Evolutionary conservation across 139 green algal species (phyloP).

Genomic region (Haematococcus sp.): DNA sequence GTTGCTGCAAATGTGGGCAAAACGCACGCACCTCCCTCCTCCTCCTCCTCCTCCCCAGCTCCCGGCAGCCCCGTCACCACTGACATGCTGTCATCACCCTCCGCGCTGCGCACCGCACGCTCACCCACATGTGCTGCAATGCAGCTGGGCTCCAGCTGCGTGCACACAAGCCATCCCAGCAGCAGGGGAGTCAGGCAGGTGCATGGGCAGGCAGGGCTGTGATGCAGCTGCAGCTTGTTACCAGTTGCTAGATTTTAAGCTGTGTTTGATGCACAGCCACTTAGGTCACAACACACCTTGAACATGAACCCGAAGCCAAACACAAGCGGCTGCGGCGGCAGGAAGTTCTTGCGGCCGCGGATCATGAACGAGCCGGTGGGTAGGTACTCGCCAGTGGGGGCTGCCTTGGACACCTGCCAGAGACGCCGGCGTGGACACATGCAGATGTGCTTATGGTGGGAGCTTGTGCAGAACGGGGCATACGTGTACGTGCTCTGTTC

Average conservation of each 20-base stretch:
- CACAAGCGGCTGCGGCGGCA: conserved; percentile 87
- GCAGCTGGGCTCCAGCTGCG: conserved; percentile 74
- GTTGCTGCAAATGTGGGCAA: no score
- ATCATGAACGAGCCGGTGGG: conserved; percentile 92
- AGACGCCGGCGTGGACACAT: not conserved
- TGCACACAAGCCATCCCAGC: no score
- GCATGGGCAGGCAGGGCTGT: no score
- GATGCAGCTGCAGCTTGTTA: no score
- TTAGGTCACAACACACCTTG: no score
- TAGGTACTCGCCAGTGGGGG: conserved; percentile 91
- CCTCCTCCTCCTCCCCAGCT: not conserved
- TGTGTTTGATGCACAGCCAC: no score
- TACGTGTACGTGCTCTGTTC: not conserved
- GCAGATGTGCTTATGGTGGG: not conserved
- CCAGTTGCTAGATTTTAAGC: no score
- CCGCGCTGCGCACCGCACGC: conserved; percentile 39
- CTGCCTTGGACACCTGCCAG: conserved; percentile 93
- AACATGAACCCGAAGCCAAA: conserved; percentile 94
- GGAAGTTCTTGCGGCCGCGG: conserved; percentile 93
- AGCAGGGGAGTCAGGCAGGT: not conserved
- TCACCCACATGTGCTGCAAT: conserved; percentile 83
- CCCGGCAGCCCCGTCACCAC: not conserved
- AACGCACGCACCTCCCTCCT: no score
- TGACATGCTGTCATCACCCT: conserved; percentile 6
- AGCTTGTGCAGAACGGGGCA: not conserved